A percentile compares a stretch with the other conserved stretches of the same genome.
Evolutionary conservation across 345 rosid species (phyloP).

Genomic region (Aethionema arabicum): DNA sequence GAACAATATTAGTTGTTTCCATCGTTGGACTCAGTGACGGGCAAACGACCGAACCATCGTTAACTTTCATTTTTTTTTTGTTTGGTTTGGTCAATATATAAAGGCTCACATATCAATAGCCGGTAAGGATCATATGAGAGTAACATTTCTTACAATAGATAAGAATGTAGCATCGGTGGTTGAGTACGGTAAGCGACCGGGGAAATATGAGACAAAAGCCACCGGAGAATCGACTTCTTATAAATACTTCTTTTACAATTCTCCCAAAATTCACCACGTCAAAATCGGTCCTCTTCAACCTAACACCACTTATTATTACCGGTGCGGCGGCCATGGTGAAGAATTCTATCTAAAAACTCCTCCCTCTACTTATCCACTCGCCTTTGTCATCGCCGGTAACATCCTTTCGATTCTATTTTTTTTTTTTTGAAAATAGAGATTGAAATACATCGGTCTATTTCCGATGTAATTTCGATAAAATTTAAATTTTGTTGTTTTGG

Average conservation of each 20-base stretch:
- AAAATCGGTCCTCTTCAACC: slow-evolving; percentile 78
- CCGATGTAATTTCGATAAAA: too few species aligned
- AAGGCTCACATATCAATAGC: slow-evolving; percentile 78
- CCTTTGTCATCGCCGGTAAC: slow-evolving; percentile 71
- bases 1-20: too few species aligned
- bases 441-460: too few species aligned
- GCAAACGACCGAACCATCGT: too few species aligned
- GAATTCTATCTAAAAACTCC: slow-evolving; percentile 83
- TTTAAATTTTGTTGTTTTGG: too few species aligned
- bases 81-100: too few species aligned
- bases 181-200: slow-evolving; percentile 57
- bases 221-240: slow-evolving; percentile 63
- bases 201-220: slow-evolving; percentile 48
- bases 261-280: slow-evolving; percentile 81
- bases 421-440: too few species aligned
- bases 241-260: slow-evolving; percentile 62
- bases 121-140: slow-evolving; percentile 62
- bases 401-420: background rate
- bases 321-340: slow-evolving; percentile 68
- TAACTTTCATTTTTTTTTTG: too few species aligned
- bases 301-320: slow-evolving; percentile 58
- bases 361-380: slow-evolving; percentile 64
- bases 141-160: slow-evolving; percentile 71
- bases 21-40: too few species aligned
- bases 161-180: slow-evolving; percentile 49